A percentile compares a stretch with the other conserved stretches of the same genome.
These are phyloP conservation scores for Globisporangium okanoganense DNA, from an alignment of 352 stramenopile genomes.

Conservation along the genomic window DNA sequence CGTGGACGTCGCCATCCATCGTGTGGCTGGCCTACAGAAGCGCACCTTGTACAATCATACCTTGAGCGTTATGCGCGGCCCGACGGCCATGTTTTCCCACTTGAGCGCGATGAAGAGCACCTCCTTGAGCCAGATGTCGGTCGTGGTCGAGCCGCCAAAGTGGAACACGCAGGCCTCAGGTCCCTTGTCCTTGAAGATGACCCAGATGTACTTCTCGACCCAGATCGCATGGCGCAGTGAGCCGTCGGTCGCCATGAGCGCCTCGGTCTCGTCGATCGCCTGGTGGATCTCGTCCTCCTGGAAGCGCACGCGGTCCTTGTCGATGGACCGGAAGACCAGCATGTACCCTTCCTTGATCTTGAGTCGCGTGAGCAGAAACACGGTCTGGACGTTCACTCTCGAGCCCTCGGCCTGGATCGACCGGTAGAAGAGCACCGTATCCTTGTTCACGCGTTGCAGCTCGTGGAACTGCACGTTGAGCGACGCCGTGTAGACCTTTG, in stretches of 20 bases:
- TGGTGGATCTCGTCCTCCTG: slow-evolving; percentile 29
- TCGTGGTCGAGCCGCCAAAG: slow-evolving; percentile 54
- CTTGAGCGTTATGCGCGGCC: slow-evolving; percentile 22
- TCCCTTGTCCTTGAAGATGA: slow-evolving; percentile 41
- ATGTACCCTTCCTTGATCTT: slow-evolving; percentile 54
- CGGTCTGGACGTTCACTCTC: slow-evolving; percentile 39
- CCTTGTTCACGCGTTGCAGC: slow-evolving; percentile 45
- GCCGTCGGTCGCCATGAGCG: not conserved
- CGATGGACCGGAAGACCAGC: slow-evolving; percentile 56
- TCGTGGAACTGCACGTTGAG: slow-evolving; percentile 42
- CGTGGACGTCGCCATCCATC: not conserved
- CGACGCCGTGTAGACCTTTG: slow-evolving; percentile 41
- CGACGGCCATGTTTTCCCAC: slow-evolving; percentile 62
- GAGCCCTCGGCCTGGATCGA: slow-evolving; percentile 34
- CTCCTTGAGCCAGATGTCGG: slow-evolving; percentile 54
- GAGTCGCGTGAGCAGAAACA: slow-evolving; percentile 58
- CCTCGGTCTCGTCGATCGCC: slow-evolving; percentile 15
- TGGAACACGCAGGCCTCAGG: slow-evolving; percentile 39
- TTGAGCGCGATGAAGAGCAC: slow-evolving; percentile 63
- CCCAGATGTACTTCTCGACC: slow-evolving; percentile 67
- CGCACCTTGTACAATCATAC: slow-evolving; percentile 3
- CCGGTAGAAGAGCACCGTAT: slow-evolving; percentile 59
- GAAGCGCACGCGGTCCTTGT: slow-evolving; percentile 49
- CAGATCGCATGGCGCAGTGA: slow-evolving; percentile 30
- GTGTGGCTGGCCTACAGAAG: not conserved